Conservation (phyloP, 2,329 filamentous ascomycete species). For the Huntiella bhutanensis region DNA sequence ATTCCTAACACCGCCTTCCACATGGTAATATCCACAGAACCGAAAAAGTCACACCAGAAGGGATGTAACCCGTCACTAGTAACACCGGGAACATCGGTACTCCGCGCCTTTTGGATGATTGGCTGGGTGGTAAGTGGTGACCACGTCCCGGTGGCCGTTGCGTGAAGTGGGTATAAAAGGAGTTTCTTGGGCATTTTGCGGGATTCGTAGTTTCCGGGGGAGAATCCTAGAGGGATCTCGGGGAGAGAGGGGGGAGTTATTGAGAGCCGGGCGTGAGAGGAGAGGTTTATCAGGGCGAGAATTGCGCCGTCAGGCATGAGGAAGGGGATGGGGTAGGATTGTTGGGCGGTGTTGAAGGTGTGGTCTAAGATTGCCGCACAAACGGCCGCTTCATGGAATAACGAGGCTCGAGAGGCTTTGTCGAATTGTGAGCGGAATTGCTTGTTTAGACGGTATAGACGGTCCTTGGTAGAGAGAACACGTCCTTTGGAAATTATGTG, state of each 20-base stretch:
- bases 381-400: slow-evolving; percentile 36
- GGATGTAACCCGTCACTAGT: slow-evolving; percentile 35
- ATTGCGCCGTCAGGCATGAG: slow-evolving; percentile 44
- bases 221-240: slow-evolving; percentile 49
- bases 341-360: slow-evolving; percentile 17
- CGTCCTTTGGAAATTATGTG: slow-evolving; percentile 42
- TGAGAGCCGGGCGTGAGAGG: slow-evolving; percentile 36
- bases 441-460: slow-evolving; percentile 44
- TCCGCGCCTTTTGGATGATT: slow-evolving; percentile 20
- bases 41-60: slow-evolving; percentile 55
- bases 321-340: slow-evolving; percentile 25
- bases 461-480: slow-evolving; percentile 35
- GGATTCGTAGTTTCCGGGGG: slow-evolving; percentile 52
- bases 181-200: slow-evolving; percentile 46
- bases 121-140: slow-evolving; percentile 32
- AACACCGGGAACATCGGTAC: slow-evolving; percentile 23
- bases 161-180: slow-evolving; percentile 43
- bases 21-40: slow-evolving; percentile 33
- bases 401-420: slow-evolving; percentile 33
- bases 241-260: slow-evolving; percentile 37
- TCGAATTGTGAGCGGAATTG: slow-evolving; percentile 36
- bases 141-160: slow-evolving; percentile 45
- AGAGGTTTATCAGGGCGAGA: slow-evolving; percentile 47
- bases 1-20: slow-evolving; percentile 48
- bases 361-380: slow-evolving; percentile 29